Evolutionary conservation across 2,329 filamentous ascomycete species (phyloP).

Genomic region (Gaeumannomyces sp.): DNA sequence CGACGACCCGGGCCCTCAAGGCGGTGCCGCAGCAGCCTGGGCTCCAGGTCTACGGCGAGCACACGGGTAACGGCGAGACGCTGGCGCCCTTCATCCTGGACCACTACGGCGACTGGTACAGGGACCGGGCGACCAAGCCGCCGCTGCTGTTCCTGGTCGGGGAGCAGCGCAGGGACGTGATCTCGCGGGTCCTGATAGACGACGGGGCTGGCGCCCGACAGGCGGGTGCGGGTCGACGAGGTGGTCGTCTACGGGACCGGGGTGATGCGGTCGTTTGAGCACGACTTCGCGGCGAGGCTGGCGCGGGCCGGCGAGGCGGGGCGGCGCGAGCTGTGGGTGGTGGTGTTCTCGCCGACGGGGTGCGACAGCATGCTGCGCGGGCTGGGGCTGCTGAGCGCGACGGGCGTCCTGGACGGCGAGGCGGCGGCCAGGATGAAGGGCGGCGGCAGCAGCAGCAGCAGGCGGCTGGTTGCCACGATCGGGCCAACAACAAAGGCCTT

Average conservation of each 20-base stretch:
- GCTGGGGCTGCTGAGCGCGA: slow-evolving; percentile 42
- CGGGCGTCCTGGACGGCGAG: slow-evolving; percentile 21
- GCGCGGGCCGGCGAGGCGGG: slow-evolving; percentile 30
- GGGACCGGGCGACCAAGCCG: slow-evolving; percentile 38
- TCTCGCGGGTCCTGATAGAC: slow-evolving; percentile 72
- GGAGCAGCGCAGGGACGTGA: slow-evolving; percentile 82
- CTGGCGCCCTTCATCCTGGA: slow-evolving; percentile 72
- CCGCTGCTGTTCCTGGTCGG: slow-evolving; percentile 82
- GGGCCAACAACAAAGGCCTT: slow-evolving; percentile 85
- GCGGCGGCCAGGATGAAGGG: slow-evolving; percentile 16
- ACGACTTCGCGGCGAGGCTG: slow-evolving; percentile 54
- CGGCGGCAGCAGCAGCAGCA: slow-evolving; percentile 25
- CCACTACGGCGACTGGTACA: slow-evolving; percentile 60
- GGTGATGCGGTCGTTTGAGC: slow-evolving; percentile 71
- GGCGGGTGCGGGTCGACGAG: slow-evolving; percentile 65
- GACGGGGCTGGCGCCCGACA: slow-evolving; percentile 37
- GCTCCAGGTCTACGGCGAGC: slow-evolving; percentile 65
- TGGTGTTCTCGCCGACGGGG: slow-evolving; percentile 65
- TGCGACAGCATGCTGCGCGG: slow-evolving; percentile 54
- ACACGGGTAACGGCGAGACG: slow-evolving; percentile 78
- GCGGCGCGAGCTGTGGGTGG: slow-evolving; percentile 56
- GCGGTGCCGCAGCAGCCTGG: slow-evolving; percentile 44
- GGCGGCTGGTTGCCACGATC: slow-evolving; percentile 74
- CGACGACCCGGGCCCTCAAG: slow-evolving; percentile 68
- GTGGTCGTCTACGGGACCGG: slow-evolving; percentile 81